Percentiles rank a stretch among this genome's conserved stretches.
Evolutionary conservation across 345 rosid species (phyloP).

Genomic region (Arabidopsis suecica): DNA sequence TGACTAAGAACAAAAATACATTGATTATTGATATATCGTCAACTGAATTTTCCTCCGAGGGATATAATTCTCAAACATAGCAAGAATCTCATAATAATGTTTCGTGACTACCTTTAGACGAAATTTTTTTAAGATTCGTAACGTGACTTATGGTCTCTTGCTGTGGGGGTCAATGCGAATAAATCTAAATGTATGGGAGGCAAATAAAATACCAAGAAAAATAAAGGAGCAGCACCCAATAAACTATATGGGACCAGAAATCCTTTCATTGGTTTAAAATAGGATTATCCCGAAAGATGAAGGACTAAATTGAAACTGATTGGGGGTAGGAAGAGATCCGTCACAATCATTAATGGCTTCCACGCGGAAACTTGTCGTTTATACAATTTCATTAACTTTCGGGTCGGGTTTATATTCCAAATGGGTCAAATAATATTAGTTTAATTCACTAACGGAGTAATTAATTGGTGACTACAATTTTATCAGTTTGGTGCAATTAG

Average conservation of each 20-base stretch:
- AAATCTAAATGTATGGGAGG: not conserved
- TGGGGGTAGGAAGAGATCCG: conserved; percentile 38
- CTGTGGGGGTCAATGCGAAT: not conserved
- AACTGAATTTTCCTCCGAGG: conserved; percentile 6
- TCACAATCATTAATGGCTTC: conserved; percentile 58
- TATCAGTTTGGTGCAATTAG: not conserved
- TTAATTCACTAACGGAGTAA: not conserved
- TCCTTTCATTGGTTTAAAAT: not conserved
- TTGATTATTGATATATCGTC: not conserved
- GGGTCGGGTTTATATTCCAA: conserved; percentile 32
- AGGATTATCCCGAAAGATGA: not conserved
- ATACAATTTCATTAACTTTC: conserved; percentile 38
- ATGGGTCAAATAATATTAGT: conserved; percentile 20
- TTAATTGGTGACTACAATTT: not conserved
- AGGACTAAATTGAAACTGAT: conserved; percentile 39
- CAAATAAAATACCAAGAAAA: not conserved
- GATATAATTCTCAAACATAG: conserved; percentile 18
- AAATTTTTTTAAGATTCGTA: not conserved
- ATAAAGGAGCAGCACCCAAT: conserved; percentile 16
- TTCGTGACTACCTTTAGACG: conserved; percentile 20
- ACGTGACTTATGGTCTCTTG: not conserved
- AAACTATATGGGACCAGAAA: conserved; percentile 3
- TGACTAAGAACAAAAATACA: conserved; percentile 15
- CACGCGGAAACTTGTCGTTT: conserved; percentile 61
- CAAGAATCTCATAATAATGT: conserved; percentile 25